A percentile compares a stretch with the other conserved stretches of the same genome.
These are phyloP conservation scores for Saccharomycopsis selenospora DNA, from an alignment of 805 yeast species.

Conservation along the genomic window DNA sequence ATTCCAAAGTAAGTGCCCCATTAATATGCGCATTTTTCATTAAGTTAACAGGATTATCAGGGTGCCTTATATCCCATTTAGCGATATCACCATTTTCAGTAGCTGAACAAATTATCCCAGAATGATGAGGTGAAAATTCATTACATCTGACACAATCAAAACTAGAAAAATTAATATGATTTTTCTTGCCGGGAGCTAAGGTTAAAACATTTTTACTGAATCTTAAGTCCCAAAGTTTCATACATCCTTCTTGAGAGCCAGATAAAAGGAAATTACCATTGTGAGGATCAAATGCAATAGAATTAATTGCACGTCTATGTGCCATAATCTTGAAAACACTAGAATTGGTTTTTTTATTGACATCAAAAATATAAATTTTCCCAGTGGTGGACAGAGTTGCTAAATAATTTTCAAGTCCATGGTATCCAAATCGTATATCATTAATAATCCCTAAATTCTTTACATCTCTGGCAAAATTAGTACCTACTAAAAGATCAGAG, in stretches of 20 bases:
- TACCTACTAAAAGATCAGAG: conserved; percentile 30
- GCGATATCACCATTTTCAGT: conserved; percentile 87
- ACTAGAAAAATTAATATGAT: conserved; percentile 52
- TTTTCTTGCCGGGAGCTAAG: conserved; percentile 32
- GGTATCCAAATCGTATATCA: conserved; percentile 39
- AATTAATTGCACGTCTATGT: conserved; percentile 41
- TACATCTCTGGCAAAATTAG: conserved; percentile 27
- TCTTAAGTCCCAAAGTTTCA: conserved; percentile 70
- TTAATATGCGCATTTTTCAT: conserved; percentile 84
- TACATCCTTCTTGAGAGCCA: conserved; percentile 77
- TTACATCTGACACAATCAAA: conserved; percentile 38
- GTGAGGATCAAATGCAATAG: conserved; percentile 35
- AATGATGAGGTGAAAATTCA: conserved; percentile 45
- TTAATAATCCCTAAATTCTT: conserved; percentile 34
- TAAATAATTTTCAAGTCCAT: conserved; percentile 31
- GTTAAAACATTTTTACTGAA: conserved; percentile 39
- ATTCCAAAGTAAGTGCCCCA: conserved; percentile 80
- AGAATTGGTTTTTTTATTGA: conserved; percentile 27
- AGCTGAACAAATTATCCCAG: conserved; percentile 60
- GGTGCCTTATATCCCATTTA: conserved; percentile 76
- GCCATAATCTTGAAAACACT: conserved; percentile 30
- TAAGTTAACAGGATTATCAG: conserved; percentile 39
- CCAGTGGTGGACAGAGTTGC: conserved; percentile 44
- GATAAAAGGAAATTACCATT: conserved; percentile 37
- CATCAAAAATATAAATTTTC: conserved; percentile 33